These are phyloP conservation scores for Acanthamoeba triangularis DNA, from an alignment of 208 protist genomes.

Conservation along the genomic window DNA sequence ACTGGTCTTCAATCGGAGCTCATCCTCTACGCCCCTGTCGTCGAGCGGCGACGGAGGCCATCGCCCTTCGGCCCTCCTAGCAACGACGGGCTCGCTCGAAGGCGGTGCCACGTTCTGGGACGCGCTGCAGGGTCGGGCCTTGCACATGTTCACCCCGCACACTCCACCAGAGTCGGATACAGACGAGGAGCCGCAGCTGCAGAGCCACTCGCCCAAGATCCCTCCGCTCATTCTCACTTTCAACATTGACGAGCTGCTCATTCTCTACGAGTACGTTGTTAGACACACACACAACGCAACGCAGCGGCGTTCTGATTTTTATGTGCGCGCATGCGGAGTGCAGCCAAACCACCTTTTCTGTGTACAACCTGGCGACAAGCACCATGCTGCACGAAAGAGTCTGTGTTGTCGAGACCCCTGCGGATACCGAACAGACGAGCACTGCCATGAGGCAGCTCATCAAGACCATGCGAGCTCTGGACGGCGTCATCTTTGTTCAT, in stretches of 20 bases:
- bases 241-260: conserved; percentile 12
- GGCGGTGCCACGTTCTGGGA: conserved; percentile 11
- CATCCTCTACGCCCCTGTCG: not conserved
- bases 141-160: not conserved
- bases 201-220: not conserved
- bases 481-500: conserved; percentile 6
- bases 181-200: not conserved
- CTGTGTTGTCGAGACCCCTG: not conserved
- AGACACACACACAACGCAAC: not conserved
- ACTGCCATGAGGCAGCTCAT: not conserved
- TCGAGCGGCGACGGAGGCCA: not conserved
- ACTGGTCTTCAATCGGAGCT: not conserved
- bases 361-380: conserved; percentile 1
- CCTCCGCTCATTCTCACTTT: conserved; percentile 14
- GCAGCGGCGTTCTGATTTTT: not conserved
- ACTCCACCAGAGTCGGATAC: not conserved
- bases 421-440: not conserved
- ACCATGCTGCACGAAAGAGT: not conserved
- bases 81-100: not conserved
- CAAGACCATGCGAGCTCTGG: not conserved
- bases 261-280: not conserved
- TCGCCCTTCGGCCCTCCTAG: not conserved
- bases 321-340: not conserved
- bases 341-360: not conserved
- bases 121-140: not conserved